Percentiles rank a stretch among this genome's conserved stretches.
Evolutionary conservation across 306 rosid genomes (phyloP).

Genomic region (Sicyos edulis): DNA sequence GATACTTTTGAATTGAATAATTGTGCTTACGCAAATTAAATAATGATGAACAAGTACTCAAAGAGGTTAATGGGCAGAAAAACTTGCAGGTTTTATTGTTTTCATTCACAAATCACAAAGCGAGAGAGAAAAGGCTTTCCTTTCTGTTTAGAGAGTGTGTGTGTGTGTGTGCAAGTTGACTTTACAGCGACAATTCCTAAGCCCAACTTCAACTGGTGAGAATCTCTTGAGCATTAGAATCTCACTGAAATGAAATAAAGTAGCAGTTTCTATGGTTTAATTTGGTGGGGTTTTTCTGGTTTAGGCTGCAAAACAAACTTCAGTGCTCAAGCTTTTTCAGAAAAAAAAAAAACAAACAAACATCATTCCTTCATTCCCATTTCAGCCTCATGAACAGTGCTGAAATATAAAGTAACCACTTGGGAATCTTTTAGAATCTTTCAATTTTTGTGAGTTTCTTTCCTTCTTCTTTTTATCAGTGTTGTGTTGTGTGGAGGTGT

Average conservation of each 20-base stretch:
- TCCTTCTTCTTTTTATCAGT: not conserved
- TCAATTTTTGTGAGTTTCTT: constrained; percentile 11
- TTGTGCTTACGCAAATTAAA: constrained; percentile 13
- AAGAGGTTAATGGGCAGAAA: not conserved
- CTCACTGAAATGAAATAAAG: constrained; percentile 13
- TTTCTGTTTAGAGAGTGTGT: not conserved
- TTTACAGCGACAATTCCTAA: constrained; percentile 30
- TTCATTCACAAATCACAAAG: constrained; percentile 12
- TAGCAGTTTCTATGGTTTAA: no score
- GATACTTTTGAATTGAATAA: constrained; percentile 9
- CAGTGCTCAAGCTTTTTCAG: no score
- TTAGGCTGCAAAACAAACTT: no score
- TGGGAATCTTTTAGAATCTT: constrained; percentile 23
- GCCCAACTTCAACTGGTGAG: not conserved
- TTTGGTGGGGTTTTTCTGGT: no score
- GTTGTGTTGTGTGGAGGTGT: no score
- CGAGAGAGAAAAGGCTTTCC: constrained; percentile 8
- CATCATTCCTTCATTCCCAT: no score
- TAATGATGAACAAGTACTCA: not conserved
- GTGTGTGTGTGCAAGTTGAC: constrained; percentile 35
- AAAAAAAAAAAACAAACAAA: no score
- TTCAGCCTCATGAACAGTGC: no score
- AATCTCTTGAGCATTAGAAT: constrained; percentile 10
- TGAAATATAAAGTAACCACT: not conserved
- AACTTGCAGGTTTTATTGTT: not conserved